Evolutionary conservation across 2,329 filamentous ascomycete species (phyloP), one percentile per base, ranked within the genome.

Genomic region (Xylaria sp.): DNA sequence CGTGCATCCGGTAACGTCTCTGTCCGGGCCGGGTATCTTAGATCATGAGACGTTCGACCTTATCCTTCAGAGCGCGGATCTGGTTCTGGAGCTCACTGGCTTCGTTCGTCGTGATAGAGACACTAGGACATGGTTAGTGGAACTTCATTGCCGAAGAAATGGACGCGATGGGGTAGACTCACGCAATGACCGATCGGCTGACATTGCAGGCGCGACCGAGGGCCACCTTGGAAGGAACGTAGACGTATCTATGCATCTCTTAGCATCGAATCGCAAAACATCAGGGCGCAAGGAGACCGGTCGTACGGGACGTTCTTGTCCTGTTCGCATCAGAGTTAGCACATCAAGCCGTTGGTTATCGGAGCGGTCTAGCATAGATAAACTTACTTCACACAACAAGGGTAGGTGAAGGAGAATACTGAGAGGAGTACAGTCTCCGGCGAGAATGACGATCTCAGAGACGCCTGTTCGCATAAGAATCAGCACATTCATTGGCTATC

Each of bases 1-100:
- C 43, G 45, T 66, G 52, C 68, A 60, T 62, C 57, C 59, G 59
- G 53, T 8, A 36, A 48, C 41, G 9, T 6, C 48, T 34, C 20
- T 34, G 13, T 65, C 65, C 57, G 39, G 59, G 30, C 41, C 55
- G 63, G 67, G 66, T 68, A 71, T 70, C 74, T 88, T 91, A 97
- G 84, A 97, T 97, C 85, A 95, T 94, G 74, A 97, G 87, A 76
- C 94, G 89, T 87, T 98, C 95, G 64, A 98, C 93, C 89, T 97
- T 97, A 83, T 97, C 93, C 86, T 95, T 97, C 78, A 97, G 86
- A 72, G 90, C 87, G 76, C 92, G 88, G 81, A 98, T 97, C 86
- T 97, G 93, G 77, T 89, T 88, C 81, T 91, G 92, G 68, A 98
- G 86, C 81, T 97, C 94, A 77, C 89, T 92, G 45, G 91, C 91